Evolutionary conservation across 768 basidiomycete genomes (phyloP).

Genomic region (Trametopsis cervina): DNA sequence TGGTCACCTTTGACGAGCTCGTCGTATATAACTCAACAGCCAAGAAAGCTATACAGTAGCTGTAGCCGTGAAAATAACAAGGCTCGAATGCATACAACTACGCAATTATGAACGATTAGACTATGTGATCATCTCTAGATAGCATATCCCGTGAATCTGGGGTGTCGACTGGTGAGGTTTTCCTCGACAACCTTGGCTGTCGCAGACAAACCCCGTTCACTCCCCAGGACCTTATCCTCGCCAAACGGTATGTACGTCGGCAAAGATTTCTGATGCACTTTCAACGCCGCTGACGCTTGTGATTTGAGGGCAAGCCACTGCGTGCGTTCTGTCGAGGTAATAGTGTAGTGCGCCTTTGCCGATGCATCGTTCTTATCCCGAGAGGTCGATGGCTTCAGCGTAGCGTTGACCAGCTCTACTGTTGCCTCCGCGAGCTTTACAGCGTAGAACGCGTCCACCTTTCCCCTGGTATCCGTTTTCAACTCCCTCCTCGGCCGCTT

Average conservation of each 20-base stretch:
- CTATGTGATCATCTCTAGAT: too few relatives aligned
- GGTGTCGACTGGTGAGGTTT: slow-evolving; percentile 18
- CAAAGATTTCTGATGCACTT: too few relatives aligned
- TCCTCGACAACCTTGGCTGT: slow-evolving; percentile 26
- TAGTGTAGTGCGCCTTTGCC: slow-evolving; percentile 3
- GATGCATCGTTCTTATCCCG: slow-evolving; percentile 5
- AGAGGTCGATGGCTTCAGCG: slow-evolving; percentile 24
- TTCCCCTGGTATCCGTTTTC: not conserved
- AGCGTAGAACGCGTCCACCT: slow-evolving; percentile 11
- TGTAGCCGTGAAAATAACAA: too few relatives aligned
- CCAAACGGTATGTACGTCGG: not conserved
- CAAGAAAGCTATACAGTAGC: not conserved
- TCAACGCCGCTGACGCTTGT: not conserved
- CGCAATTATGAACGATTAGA: too few relatives aligned
- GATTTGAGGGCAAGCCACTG: slow-evolving; percentile 13
- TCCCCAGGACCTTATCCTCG: slow-evolving; percentile 23
- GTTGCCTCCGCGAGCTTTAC: slow-evolving; percentile 29
- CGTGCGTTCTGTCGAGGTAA: slow-evolving; percentile 10
- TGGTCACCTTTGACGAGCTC: slow-evolving; percentile 56
- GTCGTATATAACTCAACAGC: slow-evolving; percentile 23
- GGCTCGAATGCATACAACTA: too few relatives aligned
- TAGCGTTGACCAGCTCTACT: slow-evolving; percentile 42
- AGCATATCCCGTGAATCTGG: not conserved
- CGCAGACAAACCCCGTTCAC: slow-evolving; percentile 13
- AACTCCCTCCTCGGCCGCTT: not conserved